These are phyloP conservation scores for Colletotrichum costaricense DNA, from an alignment of 2,329 filamentous ascomycete species.

Conservation along the genomic window DNA sequence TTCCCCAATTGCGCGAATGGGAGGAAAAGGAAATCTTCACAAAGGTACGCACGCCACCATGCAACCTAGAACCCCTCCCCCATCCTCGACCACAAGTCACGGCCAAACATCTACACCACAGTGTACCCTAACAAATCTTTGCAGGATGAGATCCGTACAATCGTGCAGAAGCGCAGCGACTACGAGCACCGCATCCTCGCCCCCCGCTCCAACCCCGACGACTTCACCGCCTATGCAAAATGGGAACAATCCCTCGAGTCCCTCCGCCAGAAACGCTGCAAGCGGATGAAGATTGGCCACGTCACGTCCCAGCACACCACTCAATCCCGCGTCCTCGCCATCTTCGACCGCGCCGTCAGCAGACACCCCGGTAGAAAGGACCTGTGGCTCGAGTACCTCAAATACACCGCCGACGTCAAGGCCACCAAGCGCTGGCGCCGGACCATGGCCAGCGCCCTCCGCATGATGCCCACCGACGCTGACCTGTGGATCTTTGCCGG, in stretches of 20 bases:
- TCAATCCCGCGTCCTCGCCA: conserved; percentile 86
- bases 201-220: conserved; percentile 78
- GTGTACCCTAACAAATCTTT: not conserved
- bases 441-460: conserved; percentile 75
- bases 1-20: conserved; percentile 92
- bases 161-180: conserved; percentile 90
- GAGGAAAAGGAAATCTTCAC: conserved; percentile 92
- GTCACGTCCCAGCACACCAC: conserved; percentile 75
- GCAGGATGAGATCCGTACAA: conserved; percentile 88
- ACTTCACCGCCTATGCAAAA: conserved; percentile 86
- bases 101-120: conserved; percentile 12
- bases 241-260: conserved; percentile 78
- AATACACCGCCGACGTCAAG: conserved; percentile 78
- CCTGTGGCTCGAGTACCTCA: conserved; percentile 91
- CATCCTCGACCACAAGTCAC: conserved; percentile 34
- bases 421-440: conserved; percentile 74
- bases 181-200: conserved; percentile 93
- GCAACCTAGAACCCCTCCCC: too few relatives aligned
- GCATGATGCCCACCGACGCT: conserved; percentile 86
- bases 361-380: conserved; percentile 85
- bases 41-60: conserved; percentile 61
- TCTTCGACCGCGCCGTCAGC: conserved; percentile 86
- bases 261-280: conserved; percentile 84
- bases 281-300: conserved; percentile 80
- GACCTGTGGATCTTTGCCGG: conserved; percentile 90